phyloP scores from a whole-genome alignment of 371 early-diverging fungal species.

The Mucor mucedo region DNA sequence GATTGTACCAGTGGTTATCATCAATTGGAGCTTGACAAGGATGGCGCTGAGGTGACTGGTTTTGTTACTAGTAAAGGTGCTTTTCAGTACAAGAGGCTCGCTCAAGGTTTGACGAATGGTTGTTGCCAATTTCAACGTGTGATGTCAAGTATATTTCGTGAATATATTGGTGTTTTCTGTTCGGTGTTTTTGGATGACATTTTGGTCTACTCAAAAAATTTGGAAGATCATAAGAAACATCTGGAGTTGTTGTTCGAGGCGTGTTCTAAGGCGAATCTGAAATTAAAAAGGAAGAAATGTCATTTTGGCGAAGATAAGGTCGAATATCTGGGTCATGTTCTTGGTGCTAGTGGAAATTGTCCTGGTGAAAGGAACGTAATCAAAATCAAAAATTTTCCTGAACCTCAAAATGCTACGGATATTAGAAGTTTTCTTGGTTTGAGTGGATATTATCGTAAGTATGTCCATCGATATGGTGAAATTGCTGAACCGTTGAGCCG shows the following conservation, averaged over 20 bases:
- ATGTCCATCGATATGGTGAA: constrained; percentile 31
- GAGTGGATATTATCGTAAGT: constrained; percentile 38
- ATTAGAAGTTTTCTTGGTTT: constrained; percentile 39
- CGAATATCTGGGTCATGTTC: no score
- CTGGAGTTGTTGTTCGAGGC: no score
- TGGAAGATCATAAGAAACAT: no score
- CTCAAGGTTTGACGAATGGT: constrained; percentile 44
- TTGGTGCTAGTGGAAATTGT: no score
- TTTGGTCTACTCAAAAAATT: no score
- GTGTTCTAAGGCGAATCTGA: no score
- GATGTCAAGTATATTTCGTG: constrained; percentile 34
- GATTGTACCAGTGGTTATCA: constrained; percentile 52
- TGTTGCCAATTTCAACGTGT: constrained; percentile 42
- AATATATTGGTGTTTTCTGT: constrained; percentile 30
- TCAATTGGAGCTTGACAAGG: constrained; percentile 38
- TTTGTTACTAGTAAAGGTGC: constrained; percentile 29
- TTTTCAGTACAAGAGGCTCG: constrained; percentile 19
- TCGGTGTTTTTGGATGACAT: constrained; percentile 50
- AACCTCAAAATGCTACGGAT: constrained; percentile 22
- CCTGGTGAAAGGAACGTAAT: constrained; percentile 20
- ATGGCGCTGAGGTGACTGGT: constrained; percentile 39
- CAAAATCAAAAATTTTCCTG: constrained; percentile 7
- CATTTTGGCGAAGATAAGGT: no score
- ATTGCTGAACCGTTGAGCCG: constrained; percentile 21
- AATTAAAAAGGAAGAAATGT: no score